Evolutionary conservation across 1,139 yeast species (phyloP), one percentile per base, ranked within the genome.

Genomic region (Saccharomyces hybrid): DNA sequence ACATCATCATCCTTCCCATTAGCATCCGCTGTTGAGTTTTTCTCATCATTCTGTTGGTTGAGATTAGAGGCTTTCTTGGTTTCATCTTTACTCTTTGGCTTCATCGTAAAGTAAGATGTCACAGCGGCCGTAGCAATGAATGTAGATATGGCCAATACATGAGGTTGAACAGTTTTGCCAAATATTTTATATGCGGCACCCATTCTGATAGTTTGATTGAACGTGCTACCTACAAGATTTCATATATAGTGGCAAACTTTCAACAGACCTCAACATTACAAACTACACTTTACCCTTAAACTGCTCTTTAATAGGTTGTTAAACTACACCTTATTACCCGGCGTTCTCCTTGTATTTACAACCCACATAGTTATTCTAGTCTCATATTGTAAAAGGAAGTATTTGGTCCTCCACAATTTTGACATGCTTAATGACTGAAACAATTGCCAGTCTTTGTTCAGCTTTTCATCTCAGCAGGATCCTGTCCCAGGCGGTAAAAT

Each of bases 101-200:
- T 50, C 42, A 54, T 51, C 31, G 62, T 62, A 27, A 73, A 65
- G 38, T 63, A 56, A 20, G 64, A 59, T 38, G 66, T 66, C 53
- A 71, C 73, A 9, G 72, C 74, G 51, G 71, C 67, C 11, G 71
- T 72, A 20, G 71, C 55, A 34, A 62, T 56, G 47, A 73, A 58
- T 7, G 76, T 73, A 38, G 71, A 73, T 53, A 73, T 62, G 3
- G 76, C 75, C 27, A 62, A 44, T 9, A 56, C 53, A 48, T 83
- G 87, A 54, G 89, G 75, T 56, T 81, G 85, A 58, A 84, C 84
- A 64, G 79, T 79, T 69, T 70, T 82, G 54, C 89, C 89, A 48
- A 83, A 75, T 60, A 84, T 80, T 56, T 78, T 77, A 69, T 84
- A 84, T 61, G 82, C 79, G 55, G 82, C 76, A 66, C 80, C 85